Conservation (phyloP, 371 early-diverging fungal genomes). For the Lichtheimia ramosa region DNA sequence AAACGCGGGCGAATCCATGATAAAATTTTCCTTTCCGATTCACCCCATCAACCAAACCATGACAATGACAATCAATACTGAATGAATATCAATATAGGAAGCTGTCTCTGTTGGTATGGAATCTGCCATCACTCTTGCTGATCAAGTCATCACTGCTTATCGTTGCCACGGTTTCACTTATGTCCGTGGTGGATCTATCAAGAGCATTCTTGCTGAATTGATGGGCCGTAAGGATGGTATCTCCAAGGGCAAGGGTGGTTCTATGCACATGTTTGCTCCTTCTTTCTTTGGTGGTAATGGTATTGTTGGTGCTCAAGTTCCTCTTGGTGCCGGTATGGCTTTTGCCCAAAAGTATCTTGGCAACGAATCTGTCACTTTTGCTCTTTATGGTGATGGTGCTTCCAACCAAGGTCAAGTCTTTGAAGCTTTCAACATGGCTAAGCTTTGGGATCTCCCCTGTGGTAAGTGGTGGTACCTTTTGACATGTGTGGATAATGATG, state of each 20-base stretch:
- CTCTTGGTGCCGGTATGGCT: conserved; percentile 97
- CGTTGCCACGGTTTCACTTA: conserved; percentile 99
- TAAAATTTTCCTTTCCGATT: conserved; percentile 10
- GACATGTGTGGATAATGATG: neutral
- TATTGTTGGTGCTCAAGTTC: conserved; percentile 99
- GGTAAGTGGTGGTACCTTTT: no score
- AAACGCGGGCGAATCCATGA: conserved; percentile 19
- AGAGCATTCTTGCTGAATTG: conserved; percentile 84
- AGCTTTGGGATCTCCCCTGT: conserved; percentile 96
- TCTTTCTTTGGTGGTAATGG: conserved; percentile 99
- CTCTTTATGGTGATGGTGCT: conserved; percentile 99
- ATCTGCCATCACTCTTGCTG: conserved; percentile 82
- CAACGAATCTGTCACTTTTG: conserved; percentile 81
- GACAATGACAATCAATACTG: no score
- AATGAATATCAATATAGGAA: conserved; percentile 61
- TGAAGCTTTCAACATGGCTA: conserved; percentile 99
- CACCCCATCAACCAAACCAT: neutral
- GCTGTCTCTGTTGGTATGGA: conserved; percentile 97
- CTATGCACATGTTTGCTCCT: conserved; percentile 99
- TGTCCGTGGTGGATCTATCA: conserved; percentile 82
- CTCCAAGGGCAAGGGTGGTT: conserved; percentile 98
- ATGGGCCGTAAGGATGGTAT: conserved; percentile 89
- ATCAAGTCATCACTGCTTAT: conserved; percentile 97
- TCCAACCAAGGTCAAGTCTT: conserved; percentile 99
- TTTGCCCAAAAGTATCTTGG: conserved; percentile 93